Percentiles rank a stretch among this genome's conserved stretches.
phyloP scores from a whole-genome alignment of 345 rosid species.

The Camelina hispida region DNA sequence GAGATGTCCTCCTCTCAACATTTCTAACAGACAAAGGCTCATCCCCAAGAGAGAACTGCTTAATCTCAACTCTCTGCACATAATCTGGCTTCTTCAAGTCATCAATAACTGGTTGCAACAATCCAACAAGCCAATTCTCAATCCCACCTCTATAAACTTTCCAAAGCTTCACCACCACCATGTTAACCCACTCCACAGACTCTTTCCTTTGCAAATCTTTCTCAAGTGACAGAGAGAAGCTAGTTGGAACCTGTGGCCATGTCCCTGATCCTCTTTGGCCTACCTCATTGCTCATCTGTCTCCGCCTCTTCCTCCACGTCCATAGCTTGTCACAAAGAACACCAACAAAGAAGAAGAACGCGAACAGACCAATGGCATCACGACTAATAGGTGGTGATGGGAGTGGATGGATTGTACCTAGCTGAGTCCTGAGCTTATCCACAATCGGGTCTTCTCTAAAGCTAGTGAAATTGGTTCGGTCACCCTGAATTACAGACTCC shows the following conservation, averaged over 20 bases:
- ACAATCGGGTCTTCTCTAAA: constrained; percentile 86
- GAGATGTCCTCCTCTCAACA: constrained; percentile 94
- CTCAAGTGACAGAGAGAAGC: constrained; percentile 83
- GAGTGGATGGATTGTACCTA: constrained; percentile 88
- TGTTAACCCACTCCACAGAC: constrained; percentile 99
- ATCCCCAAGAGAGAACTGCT: constrained; percentile 92
- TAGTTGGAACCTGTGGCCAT: constrained; percentile 89
- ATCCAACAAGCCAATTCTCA: constrained; percentile 91
- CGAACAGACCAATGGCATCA: constrained; percentile 66
- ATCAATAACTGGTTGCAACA: constrained; percentile 98
- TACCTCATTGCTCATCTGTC: constrained; percentile 38
- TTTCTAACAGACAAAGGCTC: constrained; percentile 95
- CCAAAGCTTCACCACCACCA: constrained; percentile 97
- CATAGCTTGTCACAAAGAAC: constrained; percentile 88
- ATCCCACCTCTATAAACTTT: constrained; percentile 91
- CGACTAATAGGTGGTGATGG: constrained; percentile 88
- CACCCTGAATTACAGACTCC: constrained; percentile 50
- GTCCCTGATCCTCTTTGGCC: constrained; percentile 50
- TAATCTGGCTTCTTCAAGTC: constrained; percentile 91
- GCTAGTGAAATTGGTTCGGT: constrained; percentile 57
- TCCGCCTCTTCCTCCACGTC: constrained; percentile 67
- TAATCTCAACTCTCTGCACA: constrained; percentile 89
- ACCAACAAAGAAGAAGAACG: constrained; percentile 91
- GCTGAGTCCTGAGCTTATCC: constrained; percentile 83
- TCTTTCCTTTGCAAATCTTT: constrained; percentile 96